Base-by-base conservation (phyloP, 2,329 filamentous ascomycete genomes). In the Dactylella cylindrospora region DNA sequence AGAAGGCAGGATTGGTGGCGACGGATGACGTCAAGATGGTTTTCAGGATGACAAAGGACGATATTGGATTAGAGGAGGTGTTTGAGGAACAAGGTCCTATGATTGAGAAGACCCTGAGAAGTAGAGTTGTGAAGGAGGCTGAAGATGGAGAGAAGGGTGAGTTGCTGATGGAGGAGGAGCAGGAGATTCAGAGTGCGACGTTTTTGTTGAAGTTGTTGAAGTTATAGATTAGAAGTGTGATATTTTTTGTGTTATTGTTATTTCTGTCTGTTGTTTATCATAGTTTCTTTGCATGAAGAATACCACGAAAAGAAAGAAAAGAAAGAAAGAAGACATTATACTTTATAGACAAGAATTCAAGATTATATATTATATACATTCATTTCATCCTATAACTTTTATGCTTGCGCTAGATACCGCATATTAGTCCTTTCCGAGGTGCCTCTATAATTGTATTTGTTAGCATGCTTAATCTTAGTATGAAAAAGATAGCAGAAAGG, bases 11-110 rank as follows among this genome's bases (percentile, higher is more conserved):
- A 0, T 78, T 98, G 46, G 83, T 90, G 66, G 84, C 90, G 1
- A 97, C 91, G 0, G 93, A 98, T 70, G 93, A 97, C 70, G 84
- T 98, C 65, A 88, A 86, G 75, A 95, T 98, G 87, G 87, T 94
- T 73, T 97, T 95, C 75, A 79, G 79, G 55, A 83, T 97, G 3
- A 75, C 94, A 41, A 79, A 82, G 5, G 90, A 95, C 70, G 86
- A 88, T 0, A 79, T 90, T 59, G 88, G 88, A 3, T 73, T 95
- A 19, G 81, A 79, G 54, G 77, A 79, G 50, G 84, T 84, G 2
- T 89, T 94, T 70, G 77, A 81, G 66, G 80, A 80, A 29, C 87
- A 94, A 70, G 74, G 80, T 17, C 73, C 77, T 36, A 76, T 80
- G 26, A 88, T 95, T 70, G 84, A 86, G 72, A 93, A 89, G 76